Evolutionary conservation across 2,329 filamentous ascomycete species (phyloP).

Genomic region (Cadophora sp.): DNA sequence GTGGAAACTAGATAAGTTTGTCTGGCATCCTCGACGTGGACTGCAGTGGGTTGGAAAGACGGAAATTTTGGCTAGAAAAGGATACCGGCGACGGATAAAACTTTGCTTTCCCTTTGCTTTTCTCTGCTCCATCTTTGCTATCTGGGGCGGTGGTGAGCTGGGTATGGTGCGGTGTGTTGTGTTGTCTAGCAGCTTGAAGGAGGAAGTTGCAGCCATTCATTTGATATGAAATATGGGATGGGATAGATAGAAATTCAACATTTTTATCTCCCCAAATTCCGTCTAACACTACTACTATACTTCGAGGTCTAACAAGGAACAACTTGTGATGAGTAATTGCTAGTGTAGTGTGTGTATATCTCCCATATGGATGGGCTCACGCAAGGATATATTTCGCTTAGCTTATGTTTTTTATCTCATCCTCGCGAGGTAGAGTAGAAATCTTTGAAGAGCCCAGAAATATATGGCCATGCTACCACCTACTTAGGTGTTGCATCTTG

Average conservation of each 20-base stretch:
- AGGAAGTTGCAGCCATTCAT: neutral
- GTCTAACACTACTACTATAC: neutral
- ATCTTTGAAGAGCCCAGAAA: no score
- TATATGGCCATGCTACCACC: no score
- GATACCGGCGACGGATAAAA: conserved; percentile 7
- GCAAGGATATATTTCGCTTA: no score
- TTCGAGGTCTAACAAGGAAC: no score
- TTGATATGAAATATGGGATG: neutral
- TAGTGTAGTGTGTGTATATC: no score
- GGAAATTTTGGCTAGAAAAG: conserved; percentile 3
- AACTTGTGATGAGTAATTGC: no score
- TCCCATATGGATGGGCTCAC: no score
- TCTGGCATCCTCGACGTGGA: neutral
- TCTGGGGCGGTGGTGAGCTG: neutral
- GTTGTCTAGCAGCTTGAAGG: neutral
- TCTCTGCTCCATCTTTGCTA: neutral
- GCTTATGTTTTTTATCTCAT: no score
- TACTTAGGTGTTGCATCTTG: no score
- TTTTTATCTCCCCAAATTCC: neutral
- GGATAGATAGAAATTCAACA: conserved; percentile 4
- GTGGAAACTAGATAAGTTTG: conserved; percentile 1
- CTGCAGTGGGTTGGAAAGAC: neutral
- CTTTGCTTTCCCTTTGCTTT: neutral
- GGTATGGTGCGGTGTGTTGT: neutral
- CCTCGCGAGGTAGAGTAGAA: no score